Percentiles rank a stretch among this genome's conserved stretches.
These are phyloP conservation scores for Lepidium didymum DNA, from an alignment of 345 rosid genomes.

Conservation along the genomic window DNA sequence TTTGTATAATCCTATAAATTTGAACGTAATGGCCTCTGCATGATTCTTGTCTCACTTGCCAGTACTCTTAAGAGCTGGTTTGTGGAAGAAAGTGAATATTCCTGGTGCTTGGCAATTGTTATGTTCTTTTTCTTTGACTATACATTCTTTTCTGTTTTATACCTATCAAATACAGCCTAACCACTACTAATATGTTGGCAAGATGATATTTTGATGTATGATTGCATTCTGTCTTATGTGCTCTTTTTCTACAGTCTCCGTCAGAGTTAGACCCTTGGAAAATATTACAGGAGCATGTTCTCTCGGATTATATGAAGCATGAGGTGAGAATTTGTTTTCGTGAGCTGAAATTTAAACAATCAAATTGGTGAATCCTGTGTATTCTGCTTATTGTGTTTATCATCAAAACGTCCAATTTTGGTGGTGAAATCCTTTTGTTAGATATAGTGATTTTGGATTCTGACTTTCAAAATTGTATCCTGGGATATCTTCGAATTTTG, in stretches of 20 bases:
- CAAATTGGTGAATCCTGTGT: background rate
- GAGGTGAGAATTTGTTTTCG: constrained; percentile 46
- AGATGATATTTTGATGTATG: background rate
- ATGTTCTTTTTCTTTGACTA: background rate
- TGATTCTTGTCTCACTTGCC: constrained; percentile 1
- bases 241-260: constrained; percentile 55
- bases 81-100: background rate
- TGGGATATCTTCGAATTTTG: background rate
- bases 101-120: background rate
- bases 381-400: background rate
- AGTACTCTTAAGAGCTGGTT: background rate
- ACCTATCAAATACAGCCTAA: background rate
- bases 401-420: background rate
- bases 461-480: background rate
- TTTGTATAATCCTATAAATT: background rate
- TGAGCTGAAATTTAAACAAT: background rate
- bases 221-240: constrained; percentile 15
- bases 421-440: background rate
- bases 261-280: constrained; percentile 85
- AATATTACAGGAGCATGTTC: constrained; percentile 64
- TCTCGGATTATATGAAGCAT: constrained; percentile 68
- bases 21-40: background rate
- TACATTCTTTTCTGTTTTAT: background rate
- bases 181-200: background rate
- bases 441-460: background rate